Conservation (phyloP, 208 protist genomes). For the Trypanosoma mega region DNA sequence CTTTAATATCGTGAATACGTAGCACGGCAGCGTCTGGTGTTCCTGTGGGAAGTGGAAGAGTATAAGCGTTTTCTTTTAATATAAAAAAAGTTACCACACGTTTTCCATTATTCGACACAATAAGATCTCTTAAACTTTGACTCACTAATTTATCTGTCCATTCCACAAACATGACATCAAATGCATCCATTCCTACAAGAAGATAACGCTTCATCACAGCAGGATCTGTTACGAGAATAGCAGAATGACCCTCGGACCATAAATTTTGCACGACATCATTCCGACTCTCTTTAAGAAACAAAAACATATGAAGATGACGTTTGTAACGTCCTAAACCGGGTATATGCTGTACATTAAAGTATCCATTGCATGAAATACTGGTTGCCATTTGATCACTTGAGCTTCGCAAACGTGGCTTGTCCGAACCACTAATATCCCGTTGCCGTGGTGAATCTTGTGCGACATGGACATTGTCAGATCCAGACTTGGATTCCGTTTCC, state of each 20-base stretch:
- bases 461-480: background rate
- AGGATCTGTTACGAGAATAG: conserved; percentile 44
- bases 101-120: conserved; percentile 26
- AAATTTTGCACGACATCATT: conserved; percentile 48
- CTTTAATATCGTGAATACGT: conserved; percentile 32
- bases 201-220: conserved; percentile 52
- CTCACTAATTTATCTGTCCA: conserved; percentile 56
- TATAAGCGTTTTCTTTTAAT: conserved; percentile 23
- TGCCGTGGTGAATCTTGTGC: background rate
- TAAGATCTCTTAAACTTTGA: conserved; percentile 40
- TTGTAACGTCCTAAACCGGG: background rate
- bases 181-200: conserved; percentile 35
- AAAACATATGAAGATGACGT: conserved; percentile 37
- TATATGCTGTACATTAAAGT: background rate
- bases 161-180: conserved; percentile 70
- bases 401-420: background rate
- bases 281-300: conserved; percentile 41
- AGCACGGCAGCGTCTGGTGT: conserved; percentile 29
- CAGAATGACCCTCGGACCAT: conserved; percentile 50
- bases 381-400: conserved; percentile 10
- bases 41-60: conserved; percentile 17
- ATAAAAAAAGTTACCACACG: conserved; percentile 54
- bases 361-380: conserved; percentile 8
- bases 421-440: conserved; percentile 12
- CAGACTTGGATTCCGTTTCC: background rate